Conservation (phyloP, 306 rosid genomes). For the Malus sieversii region DNA sequence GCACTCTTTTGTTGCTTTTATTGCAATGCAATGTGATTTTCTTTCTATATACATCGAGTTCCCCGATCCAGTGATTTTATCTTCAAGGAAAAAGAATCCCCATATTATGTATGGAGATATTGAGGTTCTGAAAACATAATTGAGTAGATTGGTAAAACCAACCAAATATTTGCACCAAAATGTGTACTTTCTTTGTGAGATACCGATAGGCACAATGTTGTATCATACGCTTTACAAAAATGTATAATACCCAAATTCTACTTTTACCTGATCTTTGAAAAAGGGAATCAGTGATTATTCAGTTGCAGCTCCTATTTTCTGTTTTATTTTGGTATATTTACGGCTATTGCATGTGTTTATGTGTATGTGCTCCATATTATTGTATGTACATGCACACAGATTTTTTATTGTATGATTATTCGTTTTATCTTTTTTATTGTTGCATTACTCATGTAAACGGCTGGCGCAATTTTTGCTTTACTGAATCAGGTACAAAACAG, state of each 20-base stretch:
- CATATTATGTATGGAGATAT: too few species aligned
- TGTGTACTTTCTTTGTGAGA: not conserved
- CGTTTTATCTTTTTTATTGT: not conserved
- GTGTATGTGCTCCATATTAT: not conserved
- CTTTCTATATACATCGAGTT: not conserved
- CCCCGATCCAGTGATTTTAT: not conserved
- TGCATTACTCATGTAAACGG: conserved; percentile 5
- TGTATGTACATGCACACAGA: not conserved
- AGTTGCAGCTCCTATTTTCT: not conserved
- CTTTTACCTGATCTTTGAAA: not conserved
- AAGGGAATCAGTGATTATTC: not conserved
- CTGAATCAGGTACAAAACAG: conserved; percentile 79
- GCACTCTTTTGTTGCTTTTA: not conserved
- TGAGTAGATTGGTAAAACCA: not conserved
- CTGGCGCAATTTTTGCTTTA: not conserved
- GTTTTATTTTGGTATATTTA: not conserved
- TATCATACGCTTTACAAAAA: not conserved
- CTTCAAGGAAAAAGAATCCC: not conserved
- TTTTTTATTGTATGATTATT: not conserved
- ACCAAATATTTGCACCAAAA: not conserved
- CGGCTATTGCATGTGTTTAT: too few species aligned
- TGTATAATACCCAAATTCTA: not conserved
- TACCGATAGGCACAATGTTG: not conserved
- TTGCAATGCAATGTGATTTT: conserved; percentile 1
- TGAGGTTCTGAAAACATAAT: not conserved